Base-by-base conservation (phyloP, 768 basidiomycete genomes). In the Rhodotorula diobovata region DNA sequence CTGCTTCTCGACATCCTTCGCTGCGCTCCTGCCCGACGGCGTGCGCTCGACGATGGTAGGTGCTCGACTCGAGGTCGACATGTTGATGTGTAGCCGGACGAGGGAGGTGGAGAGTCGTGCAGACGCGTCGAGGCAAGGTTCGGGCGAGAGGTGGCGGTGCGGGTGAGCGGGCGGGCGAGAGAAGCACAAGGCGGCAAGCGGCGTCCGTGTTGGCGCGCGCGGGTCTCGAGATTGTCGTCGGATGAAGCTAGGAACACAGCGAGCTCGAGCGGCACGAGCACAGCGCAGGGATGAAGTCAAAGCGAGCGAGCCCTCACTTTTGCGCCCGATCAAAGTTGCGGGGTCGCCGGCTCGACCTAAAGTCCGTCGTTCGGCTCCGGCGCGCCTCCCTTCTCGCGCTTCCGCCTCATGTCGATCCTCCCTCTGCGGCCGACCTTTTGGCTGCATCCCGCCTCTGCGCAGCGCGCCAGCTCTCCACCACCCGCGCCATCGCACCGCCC, bases 391-490 rank as follows among this genome's bases (percentile, higher is more conserved):
- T 53, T 16, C 5, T 4, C 51, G 51, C n/a, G 28, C 28, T 25
- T 20, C 48, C 28, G 23, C n/a, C 30, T 43, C 14, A 43, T 18
- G 41, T 43, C 41, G 6, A 43, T 43, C 41, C 34, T 34, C 37
- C 25, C 37, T 30, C 57, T 28, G 37, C 6, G 12, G 14, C 37
- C 39, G 37, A 8, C 37, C 2, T 11, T 20, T 8, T 5, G 4
- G 34, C 21, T 8, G 20, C 21, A 34, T 4, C 21, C 34, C 34
- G 18, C 20, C 34, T 10, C 15, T 18, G 34, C 32, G 34, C 20
- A 1, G 77, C 45, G 20, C 55, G 21, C 70, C 70, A 71, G 9
- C 70, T 67, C 57, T 71, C 70, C 32, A 71, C 56, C 0, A 71
- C 61, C 8, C 70, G 56, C 18, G 70, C 60, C 48, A 55, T 53